Base-by-base conservation (phyloP, 306 rosid species). In the Acacia crassicarpa region DNA sequence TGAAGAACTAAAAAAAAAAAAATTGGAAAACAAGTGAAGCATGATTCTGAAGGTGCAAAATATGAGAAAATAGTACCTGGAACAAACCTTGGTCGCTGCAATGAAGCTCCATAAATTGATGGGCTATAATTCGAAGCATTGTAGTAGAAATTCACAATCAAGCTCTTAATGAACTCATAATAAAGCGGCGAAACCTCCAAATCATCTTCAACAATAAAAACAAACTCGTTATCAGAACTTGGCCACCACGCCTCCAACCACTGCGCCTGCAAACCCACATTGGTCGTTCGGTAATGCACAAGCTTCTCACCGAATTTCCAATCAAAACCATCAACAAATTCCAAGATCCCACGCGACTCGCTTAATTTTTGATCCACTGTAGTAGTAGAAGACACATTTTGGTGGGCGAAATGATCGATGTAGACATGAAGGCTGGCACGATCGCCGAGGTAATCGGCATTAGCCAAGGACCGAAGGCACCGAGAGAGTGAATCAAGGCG, bases 221-320 rank as follows among this genome's bases (percentile, higher is more conserved):
- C 91, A 62, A 95, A 93, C 89, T 95, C 95, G 48, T 95, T 53
- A 62, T 92, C 92, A 40, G 94, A 88, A 80, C 86, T 74, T 7
- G 98, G 99, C 99, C 99, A 95, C 99, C 99, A 95, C 4, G 97
- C 92, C 83, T 95, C 99, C 90, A 95, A 80, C 98, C 99, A 95
- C 87, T 95, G 99, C n/a, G 98, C 95, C 83, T 95, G 99, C 78
- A 95, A 75, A 9, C 98, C 99, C 54, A 78, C 95, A 49, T 95
- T 95, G 46, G 76, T 77, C 16, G 99, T 95, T 69, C 99, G 86
- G 79, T 88, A 93, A 75, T 88, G 98, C 80, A 95, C 88, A 0
- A 90, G 76, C 84, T 93, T 95, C n/a, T 90, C 91, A 1, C 98
- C 97, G 41, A 91, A 95, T 14, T 62, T 86, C 99, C 99, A 95